Conservation (phyloP, 78 protist genomes). For the Protostelium mycophagum region DNA sequence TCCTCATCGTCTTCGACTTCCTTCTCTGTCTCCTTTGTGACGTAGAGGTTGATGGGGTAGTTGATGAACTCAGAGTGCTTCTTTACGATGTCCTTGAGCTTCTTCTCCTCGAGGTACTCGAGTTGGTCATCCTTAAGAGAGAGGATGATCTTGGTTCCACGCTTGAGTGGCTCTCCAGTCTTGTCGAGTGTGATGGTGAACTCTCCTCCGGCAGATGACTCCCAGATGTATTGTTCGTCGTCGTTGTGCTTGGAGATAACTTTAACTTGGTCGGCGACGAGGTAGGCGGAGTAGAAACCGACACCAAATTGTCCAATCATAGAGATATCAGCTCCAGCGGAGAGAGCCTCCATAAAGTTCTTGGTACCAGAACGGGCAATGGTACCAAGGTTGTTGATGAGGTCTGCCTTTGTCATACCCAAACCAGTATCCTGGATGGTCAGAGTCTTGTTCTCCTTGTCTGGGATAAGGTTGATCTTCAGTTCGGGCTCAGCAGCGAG, state of each 20-base stretch:
- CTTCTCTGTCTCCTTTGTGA: slow-evolving; percentile 85
- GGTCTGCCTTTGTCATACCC: slow-evolving; percentile 99
- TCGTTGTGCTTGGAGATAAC: slow-evolving; percentile 98
- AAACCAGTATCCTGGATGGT: slow-evolving; percentile 97
- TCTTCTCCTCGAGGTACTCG: slow-evolving; percentile 94
- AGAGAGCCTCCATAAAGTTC: slow-evolving; percentile 95
- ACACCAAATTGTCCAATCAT: slow-evolving; percentile 99
- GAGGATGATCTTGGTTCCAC: slow-evolving; percentile 97
- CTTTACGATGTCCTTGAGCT: slow-evolving; percentile 95
- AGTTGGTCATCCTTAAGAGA: slow-evolving; percentile 98
- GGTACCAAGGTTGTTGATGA: slow-evolving; percentile 98
- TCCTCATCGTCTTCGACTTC: slow-evolving; percentile 86
- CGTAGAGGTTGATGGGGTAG: slow-evolving; percentile 94
- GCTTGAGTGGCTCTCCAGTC: slow-evolving; percentile 73
- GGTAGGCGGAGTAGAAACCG: slow-evolving; percentile 99
- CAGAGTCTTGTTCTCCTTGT: slow-evolving; percentile 86
- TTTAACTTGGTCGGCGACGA: slow-evolving; percentile 96
- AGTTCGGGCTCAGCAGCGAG: slow-evolving; percentile 89
- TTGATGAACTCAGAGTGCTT: slow-evolving; percentile 99
- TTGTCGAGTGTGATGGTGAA: slow-evolving; percentile 89
- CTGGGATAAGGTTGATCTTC: slow-evolving; percentile 90
- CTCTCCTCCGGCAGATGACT: slow-evolving; percentile 96
- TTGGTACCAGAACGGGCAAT: slow-evolving; percentile 99
- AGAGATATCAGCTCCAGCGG: slow-evolving; percentile 92
- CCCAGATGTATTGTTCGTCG: slow-evolving; percentile 99